These are phyloP conservation scores for Termitomyces sp. DNA, from an alignment of 768 basidiomycete genomes.

Conservation along the genomic window DNA sequence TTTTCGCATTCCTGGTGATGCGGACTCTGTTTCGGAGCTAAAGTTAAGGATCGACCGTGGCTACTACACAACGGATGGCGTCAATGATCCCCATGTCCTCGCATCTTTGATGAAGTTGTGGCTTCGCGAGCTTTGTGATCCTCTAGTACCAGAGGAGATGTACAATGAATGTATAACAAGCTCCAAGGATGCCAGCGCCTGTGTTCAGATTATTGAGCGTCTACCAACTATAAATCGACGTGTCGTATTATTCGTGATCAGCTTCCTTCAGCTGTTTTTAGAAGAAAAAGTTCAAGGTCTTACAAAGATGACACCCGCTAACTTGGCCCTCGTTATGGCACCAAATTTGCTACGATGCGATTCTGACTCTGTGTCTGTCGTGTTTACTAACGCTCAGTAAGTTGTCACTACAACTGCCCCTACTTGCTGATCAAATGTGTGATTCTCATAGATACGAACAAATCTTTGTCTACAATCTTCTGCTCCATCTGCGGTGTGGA, in stretches of 20 bases:
- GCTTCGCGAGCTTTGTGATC: slow-evolving; percentile 88
- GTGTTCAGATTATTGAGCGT: slow-evolving; percentile 67
- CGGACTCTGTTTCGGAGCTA: slow-evolving; percentile 81
- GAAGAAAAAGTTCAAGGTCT: slow-evolving; percentile 63
- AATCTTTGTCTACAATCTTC: slow-evolving; percentile 79
- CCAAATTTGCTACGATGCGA: slow-evolving; percentile 85
- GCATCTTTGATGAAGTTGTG: slow-evolving; percentile 90
- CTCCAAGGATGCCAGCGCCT: slow-evolving; percentile 60
- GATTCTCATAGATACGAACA: slow-evolving; percentile 66
- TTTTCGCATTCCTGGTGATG: slow-evolving; percentile 89
- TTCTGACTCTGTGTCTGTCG: slow-evolving; percentile 82
- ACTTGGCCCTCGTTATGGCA: slow-evolving; percentile 87
- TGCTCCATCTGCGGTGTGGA: slow-evolving; percentile 71
- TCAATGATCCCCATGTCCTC: slow-evolving; percentile 87
- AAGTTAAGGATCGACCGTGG: slow-evolving; percentile 89
- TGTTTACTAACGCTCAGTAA: slow-evolving; percentile 89
- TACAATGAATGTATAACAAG: slow-evolving; percentile 85
- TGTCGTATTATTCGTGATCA: slow-evolving; percentile 83
- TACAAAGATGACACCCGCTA: slow-evolving; percentile 89
- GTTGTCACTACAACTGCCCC: slow-evolving; percentile 23
- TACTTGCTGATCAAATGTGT: slow-evolving; percentile 1
- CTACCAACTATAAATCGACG: slow-evolving; percentile 84
- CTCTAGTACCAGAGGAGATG: slow-evolving; percentile 85
- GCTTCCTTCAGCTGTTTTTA: slow-evolving; percentile 86
- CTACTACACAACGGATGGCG: slow-evolving; percentile 83